phyloP scores from a whole-genome alignment of 2,329 filamentous ascomycete species.

The Aspergillus uvarum region DNA sequence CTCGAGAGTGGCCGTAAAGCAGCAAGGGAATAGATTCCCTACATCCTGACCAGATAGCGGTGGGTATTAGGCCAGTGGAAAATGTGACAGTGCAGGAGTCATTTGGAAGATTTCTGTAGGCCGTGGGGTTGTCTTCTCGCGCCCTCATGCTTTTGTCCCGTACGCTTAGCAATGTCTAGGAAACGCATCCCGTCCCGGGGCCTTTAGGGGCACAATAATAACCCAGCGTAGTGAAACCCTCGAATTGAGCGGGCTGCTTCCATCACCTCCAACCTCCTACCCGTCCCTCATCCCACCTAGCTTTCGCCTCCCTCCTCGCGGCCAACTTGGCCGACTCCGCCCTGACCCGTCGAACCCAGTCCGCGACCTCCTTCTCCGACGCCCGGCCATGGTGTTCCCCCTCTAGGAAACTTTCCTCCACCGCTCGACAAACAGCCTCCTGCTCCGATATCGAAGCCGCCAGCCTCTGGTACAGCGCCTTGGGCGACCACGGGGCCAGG shows the following conservation, averaged over 20 bases:
- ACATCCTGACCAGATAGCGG: not conserved
- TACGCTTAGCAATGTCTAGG: not conserved
- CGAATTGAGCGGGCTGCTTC: not conserved
- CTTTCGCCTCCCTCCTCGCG: conserved; percentile 79
- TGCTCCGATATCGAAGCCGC: conserved; percentile 78
- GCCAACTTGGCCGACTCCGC: conserved; percentile 78
- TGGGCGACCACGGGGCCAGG: conserved; percentile 79
- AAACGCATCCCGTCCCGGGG: not conserved
- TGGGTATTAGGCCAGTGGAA: not conserved
- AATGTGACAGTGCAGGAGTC: not conserved
- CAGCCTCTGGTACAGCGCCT: conserved; percentile 79
- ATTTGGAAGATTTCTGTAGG: not conserved
- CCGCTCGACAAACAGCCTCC: conserved; percentile 72
- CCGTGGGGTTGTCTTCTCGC: not conserved
- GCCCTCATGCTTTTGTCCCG: not conserved
- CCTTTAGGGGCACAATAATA: not conserved
- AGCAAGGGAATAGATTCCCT: conserved; percentile 11
- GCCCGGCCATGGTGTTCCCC: conserved; percentile 55
- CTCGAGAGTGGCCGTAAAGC: conserved; percentile 21
- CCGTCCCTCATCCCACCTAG: conserved; percentile 91
- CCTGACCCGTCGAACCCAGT: conserved; percentile 80
- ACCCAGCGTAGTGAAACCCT: not conserved
- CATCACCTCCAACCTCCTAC: conserved; percentile 87
- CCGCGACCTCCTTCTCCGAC: conserved; percentile 76
- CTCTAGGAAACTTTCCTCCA: conserved; percentile 93